Conservation (phyloP, 768 basidiomycete species). For the Tricholoma saponaceum region DNA sequence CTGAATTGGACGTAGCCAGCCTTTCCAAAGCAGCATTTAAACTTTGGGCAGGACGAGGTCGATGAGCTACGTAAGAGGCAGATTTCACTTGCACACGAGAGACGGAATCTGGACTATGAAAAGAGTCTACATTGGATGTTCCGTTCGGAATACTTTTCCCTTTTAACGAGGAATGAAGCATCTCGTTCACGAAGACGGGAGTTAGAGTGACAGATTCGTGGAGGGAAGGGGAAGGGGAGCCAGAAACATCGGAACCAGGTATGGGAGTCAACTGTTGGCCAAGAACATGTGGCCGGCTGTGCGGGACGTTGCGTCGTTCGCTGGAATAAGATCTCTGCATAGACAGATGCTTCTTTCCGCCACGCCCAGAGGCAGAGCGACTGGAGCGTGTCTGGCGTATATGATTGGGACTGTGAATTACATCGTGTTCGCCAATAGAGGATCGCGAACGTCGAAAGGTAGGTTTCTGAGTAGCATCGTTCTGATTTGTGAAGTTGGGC, state of each 20-base stretch:
- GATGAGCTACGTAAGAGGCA: constrained; percentile 50
- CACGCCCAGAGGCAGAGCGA: constrained; percentile 21
- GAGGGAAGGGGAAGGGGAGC: constrained; percentile 47
- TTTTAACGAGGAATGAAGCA: constrained; percentile 20
- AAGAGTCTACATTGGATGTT: constrained; percentile 23
- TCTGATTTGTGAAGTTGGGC: neutral
- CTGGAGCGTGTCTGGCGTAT: constrained; percentile 27
- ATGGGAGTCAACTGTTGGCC: constrained; percentile 55
- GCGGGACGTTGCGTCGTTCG: constrained; percentile 22
- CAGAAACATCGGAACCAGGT: constrained; percentile 64
- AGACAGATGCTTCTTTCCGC: constrained; percentile 10
- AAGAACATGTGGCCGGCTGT: constrained; percentile 26
- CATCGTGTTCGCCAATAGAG: constrained; percentile 31
- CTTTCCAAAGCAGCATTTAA: constrained; percentile 70
- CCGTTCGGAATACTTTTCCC: constrained; percentile 24
- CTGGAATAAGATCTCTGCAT: constrained; percentile 26
- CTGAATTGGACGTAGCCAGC: constrained; percentile 43
- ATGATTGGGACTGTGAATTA: constrained; percentile 12
- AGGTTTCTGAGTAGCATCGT: constrained; percentile 12
- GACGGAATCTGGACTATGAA: constrained; percentile 16
- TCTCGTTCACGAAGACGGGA: constrained; percentile 25
- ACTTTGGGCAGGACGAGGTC: constrained; percentile 61
- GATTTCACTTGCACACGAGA: constrained; percentile 51
- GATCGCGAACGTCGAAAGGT: constrained; percentile 32
- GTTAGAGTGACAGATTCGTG: constrained; percentile 35